Base-by-base conservation (phyloP, 352 stramenopile genomes). In the Phytophthora palmivora region DNA sequence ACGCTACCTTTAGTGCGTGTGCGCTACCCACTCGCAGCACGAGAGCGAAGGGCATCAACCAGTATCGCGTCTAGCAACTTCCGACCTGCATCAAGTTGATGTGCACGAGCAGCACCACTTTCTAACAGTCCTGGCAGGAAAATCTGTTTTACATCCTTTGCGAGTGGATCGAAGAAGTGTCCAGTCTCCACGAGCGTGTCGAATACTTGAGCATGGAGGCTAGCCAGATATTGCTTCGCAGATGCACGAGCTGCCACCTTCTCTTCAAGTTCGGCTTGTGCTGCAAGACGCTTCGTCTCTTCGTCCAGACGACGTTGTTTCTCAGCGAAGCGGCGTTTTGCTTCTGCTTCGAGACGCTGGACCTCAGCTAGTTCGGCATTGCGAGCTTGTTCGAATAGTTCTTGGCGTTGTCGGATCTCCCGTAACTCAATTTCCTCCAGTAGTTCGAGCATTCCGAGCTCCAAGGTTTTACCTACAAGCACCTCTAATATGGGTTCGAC, bases 401-500 rank as follows among this genome's bases (percentile, higher is more conserved):
- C 74, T 69, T 98, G 94, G 33, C 94, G 92, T 53, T 84, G 76
- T 8, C 86, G 75, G 19, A 98, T 97, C 33, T 93, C 89, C 7
- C 78, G 81, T 15, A 98, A 68, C 68, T 98, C 95, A 41, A 92
- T 87, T 66, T 98, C 94, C 76, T 98, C 92, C 33, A 98, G 84
- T n/a, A 98, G 71, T 62, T 98, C 95, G 34, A 98, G 74, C 82
- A 98, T 90, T 7, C 88, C 78, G n/a, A 97, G 81, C 78, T 98
- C 91, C 2, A 98, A 76, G 16, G 92, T 97, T 76, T 98, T 98
- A 22, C 95, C 94, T 16, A 98, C 94, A 15, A 98, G 79, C 49
- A 98, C 95, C 62, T 98, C 95, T 19, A 98, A 70, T 42, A 98
- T 97, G 15, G 95, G 95, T 55, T 96, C 88, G 19, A 98, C 94